Percentiles rank a stretch among this genome's conserved stretches.
Conservation (phyloP, 73 alveolate genomes). For the Uronychia binucleata region DNA sequence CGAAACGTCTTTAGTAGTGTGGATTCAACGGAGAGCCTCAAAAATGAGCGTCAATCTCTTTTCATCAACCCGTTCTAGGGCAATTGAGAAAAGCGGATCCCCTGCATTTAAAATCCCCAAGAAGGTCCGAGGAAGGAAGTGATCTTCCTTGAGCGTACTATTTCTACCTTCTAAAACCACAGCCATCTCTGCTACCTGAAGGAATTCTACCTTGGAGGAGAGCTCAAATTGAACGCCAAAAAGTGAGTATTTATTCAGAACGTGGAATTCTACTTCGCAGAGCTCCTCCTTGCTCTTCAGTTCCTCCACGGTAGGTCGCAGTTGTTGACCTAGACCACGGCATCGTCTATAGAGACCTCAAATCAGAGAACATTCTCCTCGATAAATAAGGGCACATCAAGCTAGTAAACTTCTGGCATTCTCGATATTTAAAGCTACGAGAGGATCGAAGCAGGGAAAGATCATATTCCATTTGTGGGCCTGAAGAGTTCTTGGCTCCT, state of each 20-base stretch:
- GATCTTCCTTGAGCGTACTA: not conserved
- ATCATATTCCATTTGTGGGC: conserved; percentile 60
- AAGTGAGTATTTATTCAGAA: not conserved
- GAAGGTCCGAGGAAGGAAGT: not conserved
- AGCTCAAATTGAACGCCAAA: not conserved
- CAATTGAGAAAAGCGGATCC: no score
- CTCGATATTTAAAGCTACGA: not conserved
- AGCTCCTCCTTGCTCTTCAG: not conserved
- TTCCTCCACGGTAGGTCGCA: not conserved
- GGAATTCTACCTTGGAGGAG: not conserved
- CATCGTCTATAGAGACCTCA: not conserved
- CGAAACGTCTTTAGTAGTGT: no score
- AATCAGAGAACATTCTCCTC: not conserved
- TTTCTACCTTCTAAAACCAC: not conserved
- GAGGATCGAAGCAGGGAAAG: no score
- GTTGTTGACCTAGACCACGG: not conserved
- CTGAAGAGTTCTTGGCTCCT: conserved; percentile 89
- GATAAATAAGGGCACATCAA: not conserved
- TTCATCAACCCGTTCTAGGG: no score
- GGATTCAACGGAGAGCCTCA: no score
- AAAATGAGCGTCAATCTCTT: no score
- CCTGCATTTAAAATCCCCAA: not conserved
- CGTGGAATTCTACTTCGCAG: not conserved
- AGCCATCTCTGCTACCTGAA: not conserved
- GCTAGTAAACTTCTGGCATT: not conserved